Evolutionary conservation across 2,329 filamentous ascomycete genomes (phyloP).

Genomic region (Dryadomyces quercus-mongolicae): DNA sequence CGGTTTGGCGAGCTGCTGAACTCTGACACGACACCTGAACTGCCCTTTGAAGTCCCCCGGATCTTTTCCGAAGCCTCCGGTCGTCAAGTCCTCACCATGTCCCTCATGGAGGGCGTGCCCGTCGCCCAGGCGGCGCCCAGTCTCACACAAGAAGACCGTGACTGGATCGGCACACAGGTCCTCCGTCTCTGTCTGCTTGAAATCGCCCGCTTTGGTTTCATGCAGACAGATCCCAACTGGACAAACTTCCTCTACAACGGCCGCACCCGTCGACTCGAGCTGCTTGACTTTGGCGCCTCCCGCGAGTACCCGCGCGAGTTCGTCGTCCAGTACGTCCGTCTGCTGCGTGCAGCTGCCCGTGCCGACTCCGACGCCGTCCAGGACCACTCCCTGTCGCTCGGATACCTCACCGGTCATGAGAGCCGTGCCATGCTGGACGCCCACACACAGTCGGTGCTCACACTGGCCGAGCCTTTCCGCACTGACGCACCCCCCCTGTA

Average conservation of each 20-base stretch:
- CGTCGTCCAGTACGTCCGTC: constrained; percentile 63
- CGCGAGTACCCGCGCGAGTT: constrained; percentile 75
- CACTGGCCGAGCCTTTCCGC: constrained; percentile 84
- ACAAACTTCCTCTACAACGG: constrained; percentile 94
- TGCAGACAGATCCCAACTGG: constrained; percentile 99
- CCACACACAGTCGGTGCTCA: constrained; percentile 77
- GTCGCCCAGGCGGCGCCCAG: constrained; percentile 63
- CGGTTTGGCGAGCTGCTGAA: constrained; percentile 67
- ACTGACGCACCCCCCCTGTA: constrained; percentile 67
- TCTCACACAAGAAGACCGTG: constrained; percentile 71
- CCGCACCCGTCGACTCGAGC: constrained; percentile 58
- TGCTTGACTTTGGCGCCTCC: constrained; percentile 91
- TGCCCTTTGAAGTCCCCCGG: constrained; percentile 61
- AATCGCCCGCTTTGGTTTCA: constrained; percentile 89
- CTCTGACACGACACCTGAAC: constrained; percentile 13
- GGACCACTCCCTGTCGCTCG: constrained; percentile 60
- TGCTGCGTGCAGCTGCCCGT: constrained; percentile 69
- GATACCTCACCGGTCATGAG: constrained; percentile 88
- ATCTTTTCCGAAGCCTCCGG: constrained; percentile 13
- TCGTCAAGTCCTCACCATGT: constrained; percentile 54
- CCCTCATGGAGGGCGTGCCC: constrained; percentile 74
- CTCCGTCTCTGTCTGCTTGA: constrained; percentile 84
- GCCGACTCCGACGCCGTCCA: constrained; percentile 53
- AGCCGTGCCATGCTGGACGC: constrained; percentile 78
- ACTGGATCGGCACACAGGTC: constrained; percentile 95